Evolutionary conservation across 495 filamentous ascomycete species (phyloP).

Genomic region (Lophiotrema nucula): DNA sequence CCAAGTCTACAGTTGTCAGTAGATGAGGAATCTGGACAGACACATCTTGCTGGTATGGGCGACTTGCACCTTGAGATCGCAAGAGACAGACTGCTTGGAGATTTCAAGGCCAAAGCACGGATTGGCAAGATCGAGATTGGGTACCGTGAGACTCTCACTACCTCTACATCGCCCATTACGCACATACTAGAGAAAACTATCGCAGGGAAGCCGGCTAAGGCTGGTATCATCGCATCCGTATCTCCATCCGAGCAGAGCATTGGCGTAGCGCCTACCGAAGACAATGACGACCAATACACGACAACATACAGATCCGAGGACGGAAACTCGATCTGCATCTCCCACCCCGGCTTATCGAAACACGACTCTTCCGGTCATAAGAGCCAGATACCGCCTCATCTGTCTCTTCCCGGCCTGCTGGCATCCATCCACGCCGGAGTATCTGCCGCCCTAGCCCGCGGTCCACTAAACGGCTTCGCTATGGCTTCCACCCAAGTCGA

Average conservation of each 20-base stretch:
- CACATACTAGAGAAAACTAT: conserved; percentile 73
- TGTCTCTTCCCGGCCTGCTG: conserved; percentile 57
- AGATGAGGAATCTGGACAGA: conserved; percentile 91
- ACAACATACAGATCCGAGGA: conserved; percentile 41
- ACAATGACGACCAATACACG: conserved; percentile 37
- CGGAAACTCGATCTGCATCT: conserved; percentile 41
- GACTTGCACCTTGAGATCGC: conserved; percentile 98
- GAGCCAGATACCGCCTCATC: conserved; percentile 54
- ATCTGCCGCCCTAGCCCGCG: conserved; percentile 80
- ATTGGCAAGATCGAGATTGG: conserved; percentile 96
- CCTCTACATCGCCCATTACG: conserved; percentile 52
- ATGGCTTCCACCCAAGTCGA: conserved; percentile 68
- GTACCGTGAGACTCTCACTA: conserved; percentile 76
- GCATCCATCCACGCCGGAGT: conserved; percentile 72
- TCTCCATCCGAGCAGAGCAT: conserved; percentile 59
- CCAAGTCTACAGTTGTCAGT: conserved; percentile 82
- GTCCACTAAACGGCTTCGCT: conserved; percentile 72
- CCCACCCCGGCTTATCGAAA: conserved; percentile 39
- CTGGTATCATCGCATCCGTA: conserved; percentile 67
- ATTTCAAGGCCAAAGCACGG: conserved; percentile 82
- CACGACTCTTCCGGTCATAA: conserved; percentile 28
- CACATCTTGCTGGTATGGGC: conserved; percentile 92
- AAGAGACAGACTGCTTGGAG: conserved; percentile 77
- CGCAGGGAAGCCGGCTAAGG: conserved; percentile 74
- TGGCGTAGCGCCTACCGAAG: neutral